phyloP scores from a whole-genome alignment of 2,329 filamentous ascomycete species.

The Dactylellina cionopaga region DNA sequence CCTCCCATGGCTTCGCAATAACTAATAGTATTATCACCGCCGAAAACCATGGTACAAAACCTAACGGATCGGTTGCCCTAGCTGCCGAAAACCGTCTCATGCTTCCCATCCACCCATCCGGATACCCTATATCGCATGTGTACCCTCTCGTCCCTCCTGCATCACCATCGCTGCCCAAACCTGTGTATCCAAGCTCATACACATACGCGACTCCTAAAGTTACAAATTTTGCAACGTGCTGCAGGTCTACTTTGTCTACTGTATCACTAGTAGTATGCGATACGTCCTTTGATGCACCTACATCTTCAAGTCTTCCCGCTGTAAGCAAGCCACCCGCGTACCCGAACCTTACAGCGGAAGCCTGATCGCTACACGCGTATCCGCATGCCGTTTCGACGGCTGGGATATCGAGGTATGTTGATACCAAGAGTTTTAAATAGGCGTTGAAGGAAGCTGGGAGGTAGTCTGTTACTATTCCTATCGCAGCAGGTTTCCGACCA shows the following conservation, averaged over 20 bases:
- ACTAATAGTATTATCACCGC: conserved; percentile 7
- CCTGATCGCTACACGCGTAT: conserved; percentile 82
- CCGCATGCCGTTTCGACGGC: conserved; percentile 71
- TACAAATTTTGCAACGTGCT: conserved; percentile 6
- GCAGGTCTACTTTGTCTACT: conserved; percentile 8
- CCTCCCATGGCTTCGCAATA: conserved; percentile 44
- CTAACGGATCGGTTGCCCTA: conserved; percentile 39
- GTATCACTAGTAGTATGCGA: conserved; percentile 36
- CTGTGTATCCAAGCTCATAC: conserved; percentile 22
- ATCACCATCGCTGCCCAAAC: not conserved
- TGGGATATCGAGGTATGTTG: conserved; percentile 61
- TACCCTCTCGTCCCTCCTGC: conserved; percentile 15
- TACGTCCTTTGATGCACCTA: not conserved
- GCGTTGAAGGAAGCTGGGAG: conserved; percentile 60
- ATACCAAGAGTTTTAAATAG: conserved; percentile 61
- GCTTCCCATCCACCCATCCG: conserved; percentile 35
- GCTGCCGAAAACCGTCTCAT: conserved; percentile 33
- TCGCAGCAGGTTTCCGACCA: not conserved
- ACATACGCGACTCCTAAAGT: conserved; percentile 33
- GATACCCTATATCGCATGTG: conserved; percentile 34
- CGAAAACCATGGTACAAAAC: conserved; percentile 33
- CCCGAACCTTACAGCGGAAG: conserved; percentile 76
- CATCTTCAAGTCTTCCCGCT: conserved; percentile 13
- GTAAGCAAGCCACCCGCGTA: conserved; percentile 61
- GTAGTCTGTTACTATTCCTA: conserved; percentile 62